Evolutionary conservation across 441 rosid species (phyloP).

Genomic region (Eruca vesicaria): DNA sequence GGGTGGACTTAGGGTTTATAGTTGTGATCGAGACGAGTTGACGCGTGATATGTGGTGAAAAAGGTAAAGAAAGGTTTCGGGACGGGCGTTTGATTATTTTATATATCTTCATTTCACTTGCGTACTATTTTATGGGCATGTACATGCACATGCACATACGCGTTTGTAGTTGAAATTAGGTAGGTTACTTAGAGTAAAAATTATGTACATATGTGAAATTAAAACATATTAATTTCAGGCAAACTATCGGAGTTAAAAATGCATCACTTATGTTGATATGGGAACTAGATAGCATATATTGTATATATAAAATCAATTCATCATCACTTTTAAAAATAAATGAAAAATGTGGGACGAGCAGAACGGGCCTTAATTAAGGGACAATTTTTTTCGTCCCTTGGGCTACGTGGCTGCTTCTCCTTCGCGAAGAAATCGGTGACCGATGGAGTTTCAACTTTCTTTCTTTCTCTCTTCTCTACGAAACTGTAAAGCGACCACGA

Average conservation of each 20-base stretch:
- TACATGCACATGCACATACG: slow-evolving; percentile 19
- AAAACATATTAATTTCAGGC: background rate
- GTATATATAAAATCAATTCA: background rate
- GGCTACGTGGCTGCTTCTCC: no score
- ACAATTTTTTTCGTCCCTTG: no score
- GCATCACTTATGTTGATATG: no score
- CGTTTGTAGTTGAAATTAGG: background rate
- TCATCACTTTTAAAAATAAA: no score
- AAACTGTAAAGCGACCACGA: no score
- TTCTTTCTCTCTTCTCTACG: no score
- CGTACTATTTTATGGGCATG: background rate
- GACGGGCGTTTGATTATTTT: background rate
- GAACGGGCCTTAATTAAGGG: no score
- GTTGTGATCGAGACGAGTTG: slow-evolving; percentile 46
- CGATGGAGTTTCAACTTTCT: no score
- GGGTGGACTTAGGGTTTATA: slow-evolving; percentile 44
- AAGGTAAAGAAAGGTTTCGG: slow-evolving; percentile 26
- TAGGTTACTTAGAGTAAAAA: background rate
- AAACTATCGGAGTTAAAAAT: no score
- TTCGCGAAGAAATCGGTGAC: no score
- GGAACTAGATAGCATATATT: no score
- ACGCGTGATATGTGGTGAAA: slow-evolving; percentile 48
- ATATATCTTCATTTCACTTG: background rate
- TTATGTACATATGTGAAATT: background rate
- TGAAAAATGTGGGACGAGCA: no score